These are phyloP conservation scores for Avena eriantha DNA, from an alignment of 176 grass and related monocot species.

Conservation along the genomic window DNA sequence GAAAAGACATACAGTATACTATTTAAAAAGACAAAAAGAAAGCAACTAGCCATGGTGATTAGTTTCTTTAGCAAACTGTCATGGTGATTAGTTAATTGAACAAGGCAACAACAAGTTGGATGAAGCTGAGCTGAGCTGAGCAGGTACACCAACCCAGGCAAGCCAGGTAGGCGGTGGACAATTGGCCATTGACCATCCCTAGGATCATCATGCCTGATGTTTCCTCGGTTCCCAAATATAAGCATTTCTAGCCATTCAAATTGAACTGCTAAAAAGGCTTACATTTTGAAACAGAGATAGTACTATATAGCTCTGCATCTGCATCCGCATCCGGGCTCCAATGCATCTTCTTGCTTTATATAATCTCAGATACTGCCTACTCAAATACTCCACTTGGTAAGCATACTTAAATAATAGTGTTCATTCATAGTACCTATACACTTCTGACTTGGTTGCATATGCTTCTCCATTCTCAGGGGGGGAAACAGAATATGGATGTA, in stretches of 20 bases:
- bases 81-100: background rate
- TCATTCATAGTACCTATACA: background rate
- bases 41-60: background rate
- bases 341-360: background rate
- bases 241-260: too few relatives aligned
- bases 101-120: background rate
- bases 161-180: background rate
- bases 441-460: background rate
- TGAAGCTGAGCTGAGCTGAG: background rate
- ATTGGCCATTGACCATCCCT: background rate
- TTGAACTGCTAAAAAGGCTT: too few relatives aligned
- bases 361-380: background rate
- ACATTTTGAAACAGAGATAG: too few relatives aligned
- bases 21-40: background rate
- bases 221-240: too few relatives aligned
- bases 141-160: conserved; percentile 16
- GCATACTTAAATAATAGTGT: background rate
- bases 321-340: background rate
- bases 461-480: background rate
- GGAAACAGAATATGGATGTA: background rate
- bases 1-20: too few relatives aligned
- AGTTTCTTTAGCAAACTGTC: background rate
- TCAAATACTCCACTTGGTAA: background rate
- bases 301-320: background rate
- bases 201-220: background rate